phyloP scores from a whole-genome alignment of 148 eudicot genomes.

The Dianthus caryophyllus region DNA sequence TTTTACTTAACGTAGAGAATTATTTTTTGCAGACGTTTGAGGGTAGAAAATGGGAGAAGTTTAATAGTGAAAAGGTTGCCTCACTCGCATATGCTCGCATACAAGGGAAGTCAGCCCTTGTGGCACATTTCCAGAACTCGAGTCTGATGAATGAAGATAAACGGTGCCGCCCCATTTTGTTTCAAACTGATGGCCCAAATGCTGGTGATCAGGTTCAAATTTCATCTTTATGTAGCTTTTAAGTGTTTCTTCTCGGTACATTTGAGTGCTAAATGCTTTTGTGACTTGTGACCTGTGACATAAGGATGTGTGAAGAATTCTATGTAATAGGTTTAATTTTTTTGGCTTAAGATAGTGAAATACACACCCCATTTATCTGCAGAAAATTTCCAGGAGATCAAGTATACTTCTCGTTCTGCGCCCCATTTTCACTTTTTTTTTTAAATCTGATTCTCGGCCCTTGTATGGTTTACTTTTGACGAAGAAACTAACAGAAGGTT shows the following conservation, averaged over 20 bases:
- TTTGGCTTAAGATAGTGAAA: too few relatives aligned
- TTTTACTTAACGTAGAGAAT: conserved; percentile 4
- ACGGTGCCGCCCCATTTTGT: conserved; percentile 77
- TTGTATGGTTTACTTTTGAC: too few relatives aligned
- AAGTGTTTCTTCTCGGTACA: neutral
- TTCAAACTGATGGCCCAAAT: conserved; percentile 74
- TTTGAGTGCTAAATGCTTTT: neutral
- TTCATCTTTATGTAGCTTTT: neutral
- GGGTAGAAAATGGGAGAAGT: conserved; percentile 78
- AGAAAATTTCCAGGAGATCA: too few relatives aligned
- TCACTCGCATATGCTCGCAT: conserved; percentile 76
- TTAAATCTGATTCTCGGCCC: too few relatives aligned
- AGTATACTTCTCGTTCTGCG: too few relatives aligned
- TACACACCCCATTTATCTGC: too few relatives aligned
- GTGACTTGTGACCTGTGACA: too few relatives aligned
- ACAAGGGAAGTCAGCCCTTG: conserved; percentile 69
- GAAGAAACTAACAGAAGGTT: too few relatives aligned
- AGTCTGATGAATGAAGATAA: conserved; percentile 91
- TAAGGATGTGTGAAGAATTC: too few relatives aligned
- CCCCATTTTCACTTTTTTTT: too few relatives aligned
- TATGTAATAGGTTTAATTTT: too few relatives aligned
- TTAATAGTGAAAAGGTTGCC: conserved; percentile 79
- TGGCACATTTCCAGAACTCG: conserved; percentile 80
- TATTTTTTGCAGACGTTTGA: conserved; percentile 51
- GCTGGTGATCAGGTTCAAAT: conserved; percentile 65